A percentile compares a stretch with the other conserved stretches of the same genome.
Conservation (phyloP, 2,329 filamentous ascomycete genomes). For the Cercospora beticola region DNA sequence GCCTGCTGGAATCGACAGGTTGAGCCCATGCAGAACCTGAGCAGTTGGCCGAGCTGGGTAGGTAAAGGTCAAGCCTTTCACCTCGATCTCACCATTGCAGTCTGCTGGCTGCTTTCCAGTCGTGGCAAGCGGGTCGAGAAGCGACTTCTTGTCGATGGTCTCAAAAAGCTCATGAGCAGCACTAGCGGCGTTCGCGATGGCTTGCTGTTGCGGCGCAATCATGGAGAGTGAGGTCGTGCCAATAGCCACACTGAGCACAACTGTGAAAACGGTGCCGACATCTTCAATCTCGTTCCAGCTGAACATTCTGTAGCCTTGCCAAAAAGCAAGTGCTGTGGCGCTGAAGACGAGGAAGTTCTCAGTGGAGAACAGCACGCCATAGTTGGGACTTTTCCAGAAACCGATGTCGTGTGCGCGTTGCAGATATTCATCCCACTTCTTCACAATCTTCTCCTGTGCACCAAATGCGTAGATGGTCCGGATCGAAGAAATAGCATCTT, state of each 20-base stretch:
- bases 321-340: conserved; percentile 45
- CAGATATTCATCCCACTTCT: conserved; percentile 47
- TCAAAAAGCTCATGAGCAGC: conserved; percentile 45
- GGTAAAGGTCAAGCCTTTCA: conserved; percentile 67
- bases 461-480: conserved; percentile 54
- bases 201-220: conserved; percentile 44
- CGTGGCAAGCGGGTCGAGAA: conserved; percentile 41
- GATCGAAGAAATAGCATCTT: conserved; percentile 53
- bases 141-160: conserved; percentile 44
- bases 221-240: conserved; percentile 42
- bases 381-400: conserved; percentile 47
- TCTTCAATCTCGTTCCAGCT: conserved; percentile 34
- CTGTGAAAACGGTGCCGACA: conserved; percentile 40
- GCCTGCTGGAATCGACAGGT: conserved; percentile 40
- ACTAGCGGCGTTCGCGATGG: conserved; percentile 46
- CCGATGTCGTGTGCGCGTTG: conserved; percentile 46
- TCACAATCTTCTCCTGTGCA: conserved; percentile 44
- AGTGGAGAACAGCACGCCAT: conserved; percentile 33
- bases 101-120: conserved; percentile 27
- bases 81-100: conserved; percentile 53
- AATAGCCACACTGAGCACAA: conserved; percentile 35
- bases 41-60: conserved; percentile 57
- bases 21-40: conserved; percentile 40
- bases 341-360: conserved; percentile 46
- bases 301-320: conserved; percentile 46